Evolutionary conservation across 1,284 basidiomycete species (phyloP), one percentile per base, ranked within the genome.

Genomic region (Sporisorium reilianum): DNA sequence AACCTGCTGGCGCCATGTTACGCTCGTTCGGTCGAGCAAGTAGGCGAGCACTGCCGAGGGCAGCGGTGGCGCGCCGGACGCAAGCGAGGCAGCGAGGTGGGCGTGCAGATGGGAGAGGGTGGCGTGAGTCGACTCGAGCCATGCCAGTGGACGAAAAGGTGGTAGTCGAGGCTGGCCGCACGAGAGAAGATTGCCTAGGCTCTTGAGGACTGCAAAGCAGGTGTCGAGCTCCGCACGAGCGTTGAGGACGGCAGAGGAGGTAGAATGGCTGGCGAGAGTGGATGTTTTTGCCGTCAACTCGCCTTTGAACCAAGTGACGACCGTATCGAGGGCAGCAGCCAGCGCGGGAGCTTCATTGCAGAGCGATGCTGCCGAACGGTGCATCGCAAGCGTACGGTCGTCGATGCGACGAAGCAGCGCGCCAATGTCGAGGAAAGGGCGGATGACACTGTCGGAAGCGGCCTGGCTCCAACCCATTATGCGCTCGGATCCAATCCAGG

Each of bases 21-120:
- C 8, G 30, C 69, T 70, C 9, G 73, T 69, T 18, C 61, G 59
- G 28, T 76, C 73, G 34, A 80, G 58, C 11, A 80, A 34, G 20
- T 72, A 79, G 1, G 75, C 67, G 3, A 74, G 65, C 1, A 73
- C 60, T 2, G 67, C 60, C 6, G 57, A 66, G 9, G 62, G 32
- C 11, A 80, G 44, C 2, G 61, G 38, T 5, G 69, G 40, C 1
- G 77, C 66, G 50, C 51, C 56, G 11, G 64, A 64, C 2, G 72
- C 72, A 14, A 76, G 46, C 25, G 59, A 59, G 16, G 78, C 78
- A 28, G 59, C 61, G n/a, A 78, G 64, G 46, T 80, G 70, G 16
- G 78, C 60, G 25, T 80, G 68, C 28, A 78, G 56, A 50, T 78
- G 67, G 32, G 76, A 70, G 3, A 78, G 67, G 14, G 60, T 65